Evolutionary conservation across 164 flowering plant species (phyloP).

Genomic region (Nelumbo lutea): DNA sequence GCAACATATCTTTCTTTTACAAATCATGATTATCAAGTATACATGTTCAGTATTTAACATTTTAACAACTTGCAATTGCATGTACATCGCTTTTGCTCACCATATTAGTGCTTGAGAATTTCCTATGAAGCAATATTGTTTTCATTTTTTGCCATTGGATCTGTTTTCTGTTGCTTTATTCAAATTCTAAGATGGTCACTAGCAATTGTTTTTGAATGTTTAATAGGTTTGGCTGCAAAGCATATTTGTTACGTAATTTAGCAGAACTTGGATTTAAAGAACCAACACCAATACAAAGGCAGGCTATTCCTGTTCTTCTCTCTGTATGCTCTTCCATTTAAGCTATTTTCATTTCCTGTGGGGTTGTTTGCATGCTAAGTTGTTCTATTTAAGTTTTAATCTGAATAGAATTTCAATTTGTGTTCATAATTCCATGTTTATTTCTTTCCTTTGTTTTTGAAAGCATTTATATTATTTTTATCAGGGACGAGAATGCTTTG

Average conservation of each 20-base stretch:
- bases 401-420: not conserved
- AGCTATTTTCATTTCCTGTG: slow-evolving; percentile 7
- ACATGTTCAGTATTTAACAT: no score
- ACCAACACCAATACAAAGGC: slow-evolving; percentile 98
- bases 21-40: no score
- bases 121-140: no score
- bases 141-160: not conserved
- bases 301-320: slow-evolving; percentile 93
- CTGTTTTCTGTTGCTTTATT: not conserved
- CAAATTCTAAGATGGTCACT: not conserved
- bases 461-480: not conserved
- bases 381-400: not conserved
- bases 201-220: slow-evolving; percentile 3
- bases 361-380: slow-evolving; percentile 3
- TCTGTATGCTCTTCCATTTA: slow-evolving; percentile 65
- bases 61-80: no score
- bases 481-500: slow-evolving; percentile 95
- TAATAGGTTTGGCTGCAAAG: slow-evolving; percentile 58
- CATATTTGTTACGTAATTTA: slow-evolving; percentile 56
- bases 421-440: not conserved
- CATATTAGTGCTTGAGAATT: no score
- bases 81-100: no score
- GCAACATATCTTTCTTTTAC: no score
- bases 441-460: not conserved
- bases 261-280: slow-evolving; percentile 77